phyloP scores from a whole-genome alignment of 225 moss, liverwort and hornwort species.

The Physcomitrium patens region DNA sequence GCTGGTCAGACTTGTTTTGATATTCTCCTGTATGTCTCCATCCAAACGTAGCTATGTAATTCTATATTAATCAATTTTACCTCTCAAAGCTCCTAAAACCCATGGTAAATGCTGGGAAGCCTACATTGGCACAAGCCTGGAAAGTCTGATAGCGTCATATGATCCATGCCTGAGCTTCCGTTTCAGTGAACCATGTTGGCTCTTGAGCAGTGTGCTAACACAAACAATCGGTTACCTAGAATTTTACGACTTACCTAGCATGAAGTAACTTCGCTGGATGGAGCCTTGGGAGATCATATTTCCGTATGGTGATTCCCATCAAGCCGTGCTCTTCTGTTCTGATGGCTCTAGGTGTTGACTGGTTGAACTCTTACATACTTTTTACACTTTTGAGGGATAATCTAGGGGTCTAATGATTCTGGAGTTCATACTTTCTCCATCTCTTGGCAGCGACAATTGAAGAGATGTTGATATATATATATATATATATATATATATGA shows the following conservation, averaged over 20 bases:
- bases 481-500: too few species aligned
- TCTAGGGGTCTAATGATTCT: background rate
- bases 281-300: conserved; percentile 13
- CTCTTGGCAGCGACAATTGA: conserved; percentile 7
- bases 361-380: background rate
- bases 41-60: conserved; percentile 3
- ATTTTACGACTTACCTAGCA: background rate
- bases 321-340: background rate
- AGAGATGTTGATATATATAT: conserved; percentile 67
- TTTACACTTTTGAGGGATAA: conserved; percentile 11
- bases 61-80: background rate
- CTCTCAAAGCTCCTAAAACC: conserved; percentile 5
- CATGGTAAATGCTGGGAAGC: background rate
- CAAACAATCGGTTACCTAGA: conserved; percentile 5
- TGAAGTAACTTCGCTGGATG: background rate
- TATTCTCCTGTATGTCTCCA: background rate
- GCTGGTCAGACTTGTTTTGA: conserved; percentile 18
- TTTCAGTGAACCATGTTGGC: background rate
- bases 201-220: background rate
- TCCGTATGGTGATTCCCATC: background rate
- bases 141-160: background rate
- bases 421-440: background rate
- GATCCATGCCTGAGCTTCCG: conserved; percentile 6
- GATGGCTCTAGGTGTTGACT: conserved; percentile 1
- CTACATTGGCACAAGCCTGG: conserved; percentile 3